Conservation (phyloP, 2,329 filamentous ascomycete species). For the Trichoderma oligosporum region DNA sequence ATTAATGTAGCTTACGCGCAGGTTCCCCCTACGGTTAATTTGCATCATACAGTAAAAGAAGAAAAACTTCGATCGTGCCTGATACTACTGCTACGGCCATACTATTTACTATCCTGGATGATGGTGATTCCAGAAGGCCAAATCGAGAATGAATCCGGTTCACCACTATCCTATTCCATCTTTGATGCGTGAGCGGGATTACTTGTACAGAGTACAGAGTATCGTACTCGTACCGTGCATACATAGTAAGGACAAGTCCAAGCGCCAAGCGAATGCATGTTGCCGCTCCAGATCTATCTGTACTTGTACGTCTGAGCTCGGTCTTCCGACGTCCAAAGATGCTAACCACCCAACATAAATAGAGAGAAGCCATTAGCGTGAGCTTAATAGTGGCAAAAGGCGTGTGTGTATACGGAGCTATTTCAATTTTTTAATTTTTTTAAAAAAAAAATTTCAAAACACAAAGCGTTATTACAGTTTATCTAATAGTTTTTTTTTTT, state of each 20-base stretch:
- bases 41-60: no score
- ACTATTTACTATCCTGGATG: neutral
- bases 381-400: no score
- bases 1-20: neutral
- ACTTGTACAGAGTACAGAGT: neutral
- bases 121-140: neutral
- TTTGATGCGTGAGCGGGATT: neutral
- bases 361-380: neutral
- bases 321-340: neutral
- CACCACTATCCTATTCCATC: neutral
- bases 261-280: slow-evolving; percentile 1
- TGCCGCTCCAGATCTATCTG: neutral
- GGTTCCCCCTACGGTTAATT: neutral
- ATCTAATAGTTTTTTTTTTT: no score
- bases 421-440: no score
- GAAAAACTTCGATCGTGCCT: neutral
- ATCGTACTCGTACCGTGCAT: neutral
- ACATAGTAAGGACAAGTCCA: neutral
- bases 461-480: no score
- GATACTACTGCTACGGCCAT: neutral
- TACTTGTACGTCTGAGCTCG: slow-evolving; percentile 3
- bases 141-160: neutral
- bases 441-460: no score
- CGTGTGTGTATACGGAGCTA: no score
- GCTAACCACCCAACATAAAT: neutral